Percentiles rank a stretch among this genome's conserved stretches.
phyloP scores from a whole-genome alignment of 2,329 filamentous ascomycete species.

The Exophiala phaeomuriformis region DNA sequence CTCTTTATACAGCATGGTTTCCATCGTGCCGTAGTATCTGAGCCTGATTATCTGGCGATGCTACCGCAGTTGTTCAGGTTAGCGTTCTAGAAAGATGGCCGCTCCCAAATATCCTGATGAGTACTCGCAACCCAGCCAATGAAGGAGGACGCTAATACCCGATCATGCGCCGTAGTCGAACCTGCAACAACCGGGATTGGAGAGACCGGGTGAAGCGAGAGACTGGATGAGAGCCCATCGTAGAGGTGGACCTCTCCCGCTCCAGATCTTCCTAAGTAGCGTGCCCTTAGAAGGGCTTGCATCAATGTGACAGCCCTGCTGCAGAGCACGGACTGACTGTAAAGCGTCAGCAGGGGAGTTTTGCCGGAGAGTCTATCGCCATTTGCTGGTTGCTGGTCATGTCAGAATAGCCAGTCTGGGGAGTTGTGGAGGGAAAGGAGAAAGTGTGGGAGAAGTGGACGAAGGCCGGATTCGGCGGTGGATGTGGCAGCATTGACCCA shows the following conservation, averaged over 20 bases:
- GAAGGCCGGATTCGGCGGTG: not conserved
- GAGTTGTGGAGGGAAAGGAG: constrained; percentile 4
- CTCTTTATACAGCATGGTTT: constrained; percentile 16
- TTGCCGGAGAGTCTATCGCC: not conserved
- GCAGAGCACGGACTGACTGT: not conserved
- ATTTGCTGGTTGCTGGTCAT: not conserved
- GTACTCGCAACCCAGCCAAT: constrained; percentile 5
- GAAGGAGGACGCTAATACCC: not conserved
- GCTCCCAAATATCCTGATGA: constrained; percentile 2
- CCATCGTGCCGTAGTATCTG: constrained; percentile 6
- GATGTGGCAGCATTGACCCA: not conserved
- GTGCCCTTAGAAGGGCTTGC: not conserved
- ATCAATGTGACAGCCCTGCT: too few relatives aligned
- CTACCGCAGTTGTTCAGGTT: constrained; percentile 5
- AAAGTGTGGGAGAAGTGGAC: constrained; percentile 1
- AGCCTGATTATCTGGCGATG: constrained; percentile 1
- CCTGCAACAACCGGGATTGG: constrained; percentile 7
- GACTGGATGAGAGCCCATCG: constrained; percentile 6
- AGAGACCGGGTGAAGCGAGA: constrained; percentile 5
- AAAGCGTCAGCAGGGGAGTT: constrained; percentile 1
- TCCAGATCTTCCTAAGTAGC: not conserved
- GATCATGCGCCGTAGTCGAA: constrained; percentile 8
- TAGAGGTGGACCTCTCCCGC: not conserved
- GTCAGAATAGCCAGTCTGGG: not conserved
- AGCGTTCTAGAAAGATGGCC: constrained; percentile 14